Evolutionary conservation across 768 basidiomycete genomes (phyloP), one percentile per base, ranked within the genome.

Genomic region (Lentinula sp.): DNA sequence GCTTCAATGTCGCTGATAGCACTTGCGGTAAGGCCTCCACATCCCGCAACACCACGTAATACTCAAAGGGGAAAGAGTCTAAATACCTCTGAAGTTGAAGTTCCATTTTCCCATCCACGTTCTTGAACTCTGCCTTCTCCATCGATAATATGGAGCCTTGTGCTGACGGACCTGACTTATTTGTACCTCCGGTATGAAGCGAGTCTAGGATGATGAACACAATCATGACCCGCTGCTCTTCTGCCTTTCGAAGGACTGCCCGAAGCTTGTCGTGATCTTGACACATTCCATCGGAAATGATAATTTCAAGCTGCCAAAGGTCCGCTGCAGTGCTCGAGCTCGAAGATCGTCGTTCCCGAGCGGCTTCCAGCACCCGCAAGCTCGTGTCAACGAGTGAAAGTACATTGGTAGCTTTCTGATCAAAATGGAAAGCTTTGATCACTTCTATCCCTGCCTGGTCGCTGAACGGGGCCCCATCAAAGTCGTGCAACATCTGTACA

Each of bases 201-300:
- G 95, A 93, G 72, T 99, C 97, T 61, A 98, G 79, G 61, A 98
- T 85, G 72, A 99, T 85, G 79, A 99, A 99, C 57, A 98, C 95
- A 56, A 99, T 84, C 90, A 98, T 88, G 66, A 98, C 87, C 33
- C 88, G 81, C 71, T 94, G 91, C 67, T 92, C 95, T 66, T 89
- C 85, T 4, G 96, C 97, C 65, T 84, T 85, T 39, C 97, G 80
- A 18, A 99, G 78, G 33, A 92, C 73, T 2, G 86, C 85, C 41
- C 90, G 85, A 54, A 99, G 79, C 65, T 82, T 80, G 45, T 95
- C 91, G 72, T 98, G 95, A 69, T 97, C 92, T 71, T 98, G 94
- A 70, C 95, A 98, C 66, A 98, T 90, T n/a, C 97, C 97, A 68
- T 99, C 97, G 15, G 95, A 98, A 63, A 99, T 93, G 79, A 99